Percentiles rank a stretch among this genome's conserved stretches.
phyloP scores from a whole-genome alignment of 345 rosid species.

The Crucihimalaya himalaica region DNA sequence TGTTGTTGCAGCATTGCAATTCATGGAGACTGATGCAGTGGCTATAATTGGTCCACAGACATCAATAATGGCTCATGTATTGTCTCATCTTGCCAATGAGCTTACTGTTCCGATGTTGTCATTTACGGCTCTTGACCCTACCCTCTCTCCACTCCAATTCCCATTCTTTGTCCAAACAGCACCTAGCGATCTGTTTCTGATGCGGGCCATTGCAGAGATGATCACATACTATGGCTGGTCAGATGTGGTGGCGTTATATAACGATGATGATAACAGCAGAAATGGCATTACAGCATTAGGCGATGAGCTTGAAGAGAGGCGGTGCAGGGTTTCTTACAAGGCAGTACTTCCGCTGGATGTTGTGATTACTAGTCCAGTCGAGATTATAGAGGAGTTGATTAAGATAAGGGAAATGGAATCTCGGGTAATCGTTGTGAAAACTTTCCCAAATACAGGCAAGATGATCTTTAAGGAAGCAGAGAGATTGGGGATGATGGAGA shows the following conservation, averaged over 20 bases:
- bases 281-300: conserved; percentile 66
- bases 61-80: conserved; percentile 75
- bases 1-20: conserved; percentile 58
- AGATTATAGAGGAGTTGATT: conserved; percentile 45
- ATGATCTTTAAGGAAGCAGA: conserved; percentile 75
- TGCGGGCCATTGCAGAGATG: conserved; percentile 83
- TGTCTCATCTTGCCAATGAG: conserved; percentile 82
- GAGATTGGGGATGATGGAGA: conserved; percentile 73
- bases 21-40: conserved; percentile 81
- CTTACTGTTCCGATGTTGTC: conserved; percentile 82
- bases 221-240: conserved; percentile 66
- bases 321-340: conserved; percentile 72
- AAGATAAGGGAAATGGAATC: conserved; percentile 73
- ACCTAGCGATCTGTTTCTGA: conserved; percentile 80
- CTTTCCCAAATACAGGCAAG: conserved; percentile 57
- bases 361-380: conserved; percentile 44
- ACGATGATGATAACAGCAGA: conserved; percentile 80
- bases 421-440: conserved; percentile 66
- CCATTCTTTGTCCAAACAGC: conserved; percentile 95
- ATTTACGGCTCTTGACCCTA: conserved; percentile 84
- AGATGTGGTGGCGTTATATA: conserved; percentile 65
- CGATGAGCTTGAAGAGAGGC: conserved; percentile 68
- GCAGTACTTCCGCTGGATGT: conserved; percentile 64
- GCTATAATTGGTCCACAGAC: conserved; percentile 92
- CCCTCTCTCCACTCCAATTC: conserved; percentile 76